These are phyloP conservation scores for Daldinia grandis DNA, from an alignment of 495 filamentous ascomycete species.

Conservation along the genomic window DNA sequence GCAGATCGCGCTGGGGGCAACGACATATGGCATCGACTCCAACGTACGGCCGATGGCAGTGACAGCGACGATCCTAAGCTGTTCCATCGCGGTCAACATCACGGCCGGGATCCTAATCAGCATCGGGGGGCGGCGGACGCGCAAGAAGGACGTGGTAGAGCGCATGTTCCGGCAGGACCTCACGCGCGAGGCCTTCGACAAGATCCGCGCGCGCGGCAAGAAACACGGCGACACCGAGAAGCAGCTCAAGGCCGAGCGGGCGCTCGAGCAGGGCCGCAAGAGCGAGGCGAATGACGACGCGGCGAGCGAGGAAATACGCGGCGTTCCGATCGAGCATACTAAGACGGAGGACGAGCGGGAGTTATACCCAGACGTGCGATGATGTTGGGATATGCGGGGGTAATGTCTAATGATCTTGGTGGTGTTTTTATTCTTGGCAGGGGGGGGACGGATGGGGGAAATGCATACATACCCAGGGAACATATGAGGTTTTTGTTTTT, in stretches of 20 bases:
- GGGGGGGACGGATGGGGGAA: not conserved
- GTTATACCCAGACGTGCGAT: constrained; percentile 27
- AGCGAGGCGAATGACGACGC: constrained; percentile 43
- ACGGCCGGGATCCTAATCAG: constrained; percentile 74
- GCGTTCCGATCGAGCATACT: constrained; percentile 20
- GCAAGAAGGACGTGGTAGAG: constrained; percentile 85
- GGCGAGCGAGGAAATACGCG: constrained; percentile 26
- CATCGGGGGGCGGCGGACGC: constrained; percentile 73
- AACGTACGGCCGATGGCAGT: constrained; percentile 69
- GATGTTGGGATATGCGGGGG: constrained; percentile 8
- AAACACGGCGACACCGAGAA: constrained; percentile 66
- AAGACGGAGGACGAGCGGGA: constrained; percentile 8
- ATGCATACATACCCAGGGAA: not conserved
- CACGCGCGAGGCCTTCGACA: constrained; percentile 75
- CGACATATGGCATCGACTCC: constrained; percentile 76
- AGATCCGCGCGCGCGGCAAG: constrained; percentile 58
- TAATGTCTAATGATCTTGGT: constrained; percentile 31
- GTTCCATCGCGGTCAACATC: constrained; percentile 76
- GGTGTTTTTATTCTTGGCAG: constrained; percentile 1
- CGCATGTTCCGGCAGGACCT: constrained; percentile 75
- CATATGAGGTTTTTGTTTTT: not conserved
- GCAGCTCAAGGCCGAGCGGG: constrained; percentile 48
- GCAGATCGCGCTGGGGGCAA: constrained; percentile 77
- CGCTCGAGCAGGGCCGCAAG: constrained; percentile 40
- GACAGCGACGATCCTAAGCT: constrained; percentile 81